Evolutionary conservation across 352 stramenopile genomes (phyloP), one percentile per base, ranked within the genome.

Genomic region (Globisporangium mamillatum): DNA sequence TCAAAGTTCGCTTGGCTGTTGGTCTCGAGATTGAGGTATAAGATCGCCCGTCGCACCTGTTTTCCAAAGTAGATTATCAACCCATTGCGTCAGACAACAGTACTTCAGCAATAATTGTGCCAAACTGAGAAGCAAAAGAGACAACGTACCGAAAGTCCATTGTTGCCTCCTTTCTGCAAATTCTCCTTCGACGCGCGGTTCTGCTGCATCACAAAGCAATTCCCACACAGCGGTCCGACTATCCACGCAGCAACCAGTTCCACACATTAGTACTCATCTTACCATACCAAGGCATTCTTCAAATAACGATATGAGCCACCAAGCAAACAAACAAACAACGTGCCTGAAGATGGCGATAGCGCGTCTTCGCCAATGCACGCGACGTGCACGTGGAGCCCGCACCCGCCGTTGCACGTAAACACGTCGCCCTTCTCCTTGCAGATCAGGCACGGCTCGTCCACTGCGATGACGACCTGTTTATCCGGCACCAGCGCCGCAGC

Each of bases 1-100:
- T 92, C 81, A 64, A 94, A 94, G 67, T 87, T 90, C 9, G 63
- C 44, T 20, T 74, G 75, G 38, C 58, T 85, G 44, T 85, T 90
- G 24, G 80, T 92, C 63, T 94, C 84, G 9, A 89, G 64, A 38
- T 92, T 94, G 14, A 92, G 57, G 36, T 76, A 90, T 63, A 92
- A 67, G 53, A 94, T 89, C 12, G 86, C 84, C 20, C 84, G 77
- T 62, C 81, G 81, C 57, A 90, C 75, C 82, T 91, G 50, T n/a
- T 34, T 34, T 48, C 41, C 41, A 48, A 8, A 48, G 41, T 6
- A 14, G 2, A n/a, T 48, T 48, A 14, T 18, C 41, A 48, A 48
- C 16, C 6, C 14, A n/a, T 18, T 7, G 14, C 41, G 14, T n/a
- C 16, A 48, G 14, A n/a, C 4, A 20, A 48, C 14, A 46, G 12